phyloP scores from a whole-genome alignment of 768 basidiomycete species.

The Paxillus ammoniavirescens region DNA sequence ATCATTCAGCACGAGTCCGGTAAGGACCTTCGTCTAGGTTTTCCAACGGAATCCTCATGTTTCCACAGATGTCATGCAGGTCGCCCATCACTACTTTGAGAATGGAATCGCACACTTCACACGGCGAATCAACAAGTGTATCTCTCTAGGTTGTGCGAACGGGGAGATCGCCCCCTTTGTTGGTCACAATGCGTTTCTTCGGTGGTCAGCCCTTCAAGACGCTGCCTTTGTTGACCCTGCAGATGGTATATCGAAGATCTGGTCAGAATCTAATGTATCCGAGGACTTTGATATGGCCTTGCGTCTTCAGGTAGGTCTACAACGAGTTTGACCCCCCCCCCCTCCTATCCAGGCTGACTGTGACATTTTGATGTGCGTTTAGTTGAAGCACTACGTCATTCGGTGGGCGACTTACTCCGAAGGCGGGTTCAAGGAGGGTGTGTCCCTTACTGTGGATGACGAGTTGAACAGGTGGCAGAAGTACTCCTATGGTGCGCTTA shows the following conservation, averaged over 20 bases:
- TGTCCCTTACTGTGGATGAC: conserved; percentile 88
- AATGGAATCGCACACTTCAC: conserved; percentile 91
- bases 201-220: conserved; percentile 89
- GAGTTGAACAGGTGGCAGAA: conserved; percentile 96
- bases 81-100: conserved; percentile 87
- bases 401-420: conserved; percentile 84
- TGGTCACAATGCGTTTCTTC: conserved; percentile 86
- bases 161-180: conserved; percentile 80
- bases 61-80: conserved; percentile 78
- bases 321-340: conserved; percentile 50
- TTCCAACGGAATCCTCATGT: neutral
- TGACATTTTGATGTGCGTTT: conserved; percentile 22
- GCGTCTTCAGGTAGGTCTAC: conserved; percentile 43
- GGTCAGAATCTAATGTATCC: conserved; percentile 66
- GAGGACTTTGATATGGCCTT: conserved; percentile 73
- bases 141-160: conserved; percentile 76
- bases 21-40: conserved; percentile 5
- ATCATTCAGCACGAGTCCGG: conserved; percentile 92
- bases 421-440: conserved; percentile 90
- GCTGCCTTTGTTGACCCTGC: conserved; percentile 64
- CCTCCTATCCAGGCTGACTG: conserved; percentile 62
- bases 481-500: conserved; percentile 63
- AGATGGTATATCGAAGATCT: conserved; percentile 64
- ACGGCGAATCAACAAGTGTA: conserved; percentile 79
- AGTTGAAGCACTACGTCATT: conserved; percentile 24